phyloP scores from a whole-genome alignment of 2,329 filamentous ascomycete genomes.

The Ceratocystis smalleyi region DNA sequence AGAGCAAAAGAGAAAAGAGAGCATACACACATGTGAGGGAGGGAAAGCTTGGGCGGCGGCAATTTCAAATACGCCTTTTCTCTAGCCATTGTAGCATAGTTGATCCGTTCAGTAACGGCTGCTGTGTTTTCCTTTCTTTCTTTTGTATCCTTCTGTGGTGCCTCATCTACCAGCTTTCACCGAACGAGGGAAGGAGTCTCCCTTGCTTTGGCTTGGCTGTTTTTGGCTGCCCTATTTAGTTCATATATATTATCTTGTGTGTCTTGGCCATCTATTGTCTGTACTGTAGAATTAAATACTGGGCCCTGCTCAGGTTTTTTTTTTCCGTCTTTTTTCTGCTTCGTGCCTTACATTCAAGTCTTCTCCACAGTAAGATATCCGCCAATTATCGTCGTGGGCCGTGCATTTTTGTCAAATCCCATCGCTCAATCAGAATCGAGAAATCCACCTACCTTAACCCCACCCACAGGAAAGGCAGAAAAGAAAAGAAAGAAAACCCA shows the following conservation, averaged over 20 bases:
- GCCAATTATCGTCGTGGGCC: conserved; percentile 1
- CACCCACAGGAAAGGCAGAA: background rate
- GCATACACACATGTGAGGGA: background rate
- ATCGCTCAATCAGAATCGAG: background rate
- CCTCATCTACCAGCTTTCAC: too few relatives aligned
- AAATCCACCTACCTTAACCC: background rate
- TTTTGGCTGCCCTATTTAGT: too few relatives aligned
- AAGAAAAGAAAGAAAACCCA: background rate
- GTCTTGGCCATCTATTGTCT: background rate
- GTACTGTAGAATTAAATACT: background rate
- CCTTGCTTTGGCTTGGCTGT: too few relatives aligned
- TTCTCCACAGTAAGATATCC: conserved; percentile 1
- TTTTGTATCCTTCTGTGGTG: too few relatives aligned
- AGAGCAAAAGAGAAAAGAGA: background rate
- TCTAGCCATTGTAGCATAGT: background rate
- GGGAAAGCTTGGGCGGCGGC: background rate
- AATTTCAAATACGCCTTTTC: background rate
- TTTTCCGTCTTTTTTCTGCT: conserved; percentile 7
- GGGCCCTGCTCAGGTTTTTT: conserved; percentile 1
- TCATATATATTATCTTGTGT: background rate
- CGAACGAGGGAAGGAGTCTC: too few relatives aligned
- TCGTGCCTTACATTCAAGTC: background rate
- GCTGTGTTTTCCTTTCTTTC: background rate
- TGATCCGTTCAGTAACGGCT: background rate
- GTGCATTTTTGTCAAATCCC: conserved; percentile 1